Percentiles rank a stretch among this genome's conserved stretches.
Conservation (phyloP, 2,329 filamentous ascomycete genomes). For the Tothia fuscella region DNA sequence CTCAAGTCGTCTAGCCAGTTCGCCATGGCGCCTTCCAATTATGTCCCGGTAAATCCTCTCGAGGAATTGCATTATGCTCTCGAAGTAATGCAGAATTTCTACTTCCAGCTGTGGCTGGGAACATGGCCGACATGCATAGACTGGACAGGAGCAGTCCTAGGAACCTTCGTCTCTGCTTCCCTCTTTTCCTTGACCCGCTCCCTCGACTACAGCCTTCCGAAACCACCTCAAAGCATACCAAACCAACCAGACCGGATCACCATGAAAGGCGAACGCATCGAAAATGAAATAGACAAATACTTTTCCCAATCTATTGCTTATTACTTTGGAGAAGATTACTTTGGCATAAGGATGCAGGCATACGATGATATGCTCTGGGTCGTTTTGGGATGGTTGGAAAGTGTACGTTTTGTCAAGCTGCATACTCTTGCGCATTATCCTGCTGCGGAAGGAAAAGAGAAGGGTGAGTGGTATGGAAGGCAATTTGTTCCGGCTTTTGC, state of each 20-base stretch:
- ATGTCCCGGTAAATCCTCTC: slow-evolving; percentile 15
- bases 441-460: neutral
- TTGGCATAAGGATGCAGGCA: slow-evolving; percentile 63
- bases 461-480: slow-evolving; percentile 55
- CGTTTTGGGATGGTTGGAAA: slow-evolving; percentile 80
- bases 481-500: slow-evolving; percentile 67
- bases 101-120: slow-evolving; percentile 65
- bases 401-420: slow-evolving; percentile 60
- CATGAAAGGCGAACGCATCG: slow-evolving; percentile 38
- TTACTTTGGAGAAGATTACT: slow-evolving; percentile 77
- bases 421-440: slow-evolving; percentile 53
- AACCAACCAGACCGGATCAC: slow-evolving; percentile 3
- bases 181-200: slow-evolving; percentile 59
- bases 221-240: slow-evolving; percentile 19
- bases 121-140: slow-evolving; percentile 82
- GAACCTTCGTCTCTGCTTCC: slow-evolving; percentile 64
- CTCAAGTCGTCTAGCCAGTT: neutral
- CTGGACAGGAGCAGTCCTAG: slow-evolving; percentile 82
- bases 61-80: slow-evolving; percentile 43
- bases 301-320: slow-evolving; percentile 66
- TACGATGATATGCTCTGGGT: slow-evolving; percentile 96
- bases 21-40: neutral
- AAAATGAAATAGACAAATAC: slow-evolving; percentile 73
- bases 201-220: slow-evolving; percentile 33
- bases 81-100: slow-evolving; percentile 62